These are phyloP conservation scores for Suillus brevipes DNA, from an alignment of 768 basidiomycete species.

Conservation along the genomic window DNA sequence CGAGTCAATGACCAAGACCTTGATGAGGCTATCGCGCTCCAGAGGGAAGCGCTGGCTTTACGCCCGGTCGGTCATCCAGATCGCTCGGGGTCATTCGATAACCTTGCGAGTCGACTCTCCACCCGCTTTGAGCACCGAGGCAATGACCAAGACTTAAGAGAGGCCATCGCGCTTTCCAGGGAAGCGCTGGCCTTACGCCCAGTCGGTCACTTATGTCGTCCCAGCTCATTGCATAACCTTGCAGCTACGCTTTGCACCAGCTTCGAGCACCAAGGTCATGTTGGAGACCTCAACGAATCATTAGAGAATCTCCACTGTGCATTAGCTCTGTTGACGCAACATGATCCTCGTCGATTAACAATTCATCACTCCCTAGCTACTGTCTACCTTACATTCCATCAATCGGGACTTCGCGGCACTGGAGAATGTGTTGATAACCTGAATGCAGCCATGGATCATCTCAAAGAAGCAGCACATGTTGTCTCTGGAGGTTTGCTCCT, in stretches of 20 bases:
- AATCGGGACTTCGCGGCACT: not conserved
- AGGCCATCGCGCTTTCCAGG: no score
- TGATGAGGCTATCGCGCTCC: constrained; percentile 10
- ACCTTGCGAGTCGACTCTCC: no score
- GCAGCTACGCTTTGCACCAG: no score
- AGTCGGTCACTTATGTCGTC: no score
- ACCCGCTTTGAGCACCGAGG: no score
- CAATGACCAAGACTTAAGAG: no score
- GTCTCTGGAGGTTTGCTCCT: not conserved
- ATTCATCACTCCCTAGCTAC: not conserved
- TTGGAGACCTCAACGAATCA: not conserved
- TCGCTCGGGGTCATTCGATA: not conserved
- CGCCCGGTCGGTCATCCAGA: constrained; percentile 13
- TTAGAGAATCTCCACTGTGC: not conserved
- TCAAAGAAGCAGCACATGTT: not conserved
- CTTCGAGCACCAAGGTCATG: no score
- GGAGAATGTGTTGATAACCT: not conserved
- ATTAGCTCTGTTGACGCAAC: not conserved
- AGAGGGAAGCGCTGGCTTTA: constrained; percentile 14
- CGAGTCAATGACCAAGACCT: not conserved
- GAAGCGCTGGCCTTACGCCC: no score
- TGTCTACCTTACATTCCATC: not conserved
- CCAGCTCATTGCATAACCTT: no score
- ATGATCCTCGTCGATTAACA: not conserved
- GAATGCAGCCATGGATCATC: not conserved